These are phyloP conservation scores for Echinochloa phyllopogon DNA, from an alignment of 176 grass and related monocot species.

Conservation along the genomic window DNA sequence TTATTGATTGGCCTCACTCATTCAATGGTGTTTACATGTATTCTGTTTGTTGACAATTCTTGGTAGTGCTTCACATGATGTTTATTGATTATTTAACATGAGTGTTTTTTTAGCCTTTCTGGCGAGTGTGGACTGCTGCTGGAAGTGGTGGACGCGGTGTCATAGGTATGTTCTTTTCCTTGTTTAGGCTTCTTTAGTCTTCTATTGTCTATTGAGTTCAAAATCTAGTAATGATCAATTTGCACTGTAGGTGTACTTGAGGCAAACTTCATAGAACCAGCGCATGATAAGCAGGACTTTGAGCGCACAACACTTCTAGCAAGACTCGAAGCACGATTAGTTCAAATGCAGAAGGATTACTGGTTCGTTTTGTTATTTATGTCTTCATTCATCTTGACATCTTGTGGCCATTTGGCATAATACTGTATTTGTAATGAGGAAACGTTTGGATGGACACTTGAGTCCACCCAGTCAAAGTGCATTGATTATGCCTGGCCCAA, in stretches of 20 bases:
- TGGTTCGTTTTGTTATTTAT: slow-evolving; percentile 62
- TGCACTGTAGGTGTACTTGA: slow-evolving; percentile 81
- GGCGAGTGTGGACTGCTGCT: slow-evolving; percentile 92
- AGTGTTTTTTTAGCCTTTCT: slow-evolving; percentile 81
- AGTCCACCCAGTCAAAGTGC: background rate
- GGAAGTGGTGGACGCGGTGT: slow-evolving; percentile 98
- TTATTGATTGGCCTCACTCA: background rate
- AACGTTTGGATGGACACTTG: background rate
- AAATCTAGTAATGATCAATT: slow-evolving; percentile 29
- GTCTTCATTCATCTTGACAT: slow-evolving; percentile 21
- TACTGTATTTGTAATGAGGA: background rate
- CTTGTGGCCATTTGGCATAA: background rate
- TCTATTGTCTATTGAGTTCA: slow-evolving; percentile 10
- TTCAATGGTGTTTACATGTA: slow-evolving; percentile 1
- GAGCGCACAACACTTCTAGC: slow-evolving; percentile 93
- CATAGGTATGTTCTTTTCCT: slow-evolving; percentile 66
- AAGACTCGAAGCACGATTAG: slow-evolving; percentile 79
- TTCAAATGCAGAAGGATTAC: slow-evolving; percentile 96
- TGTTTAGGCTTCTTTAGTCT: slow-evolving; percentile 19
- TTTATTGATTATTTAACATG: slow-evolving; percentile 13
- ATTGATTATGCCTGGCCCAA: background rate
- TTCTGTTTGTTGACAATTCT: slow-evolving; percentile 12
- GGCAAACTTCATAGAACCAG: slow-evolving; percentile 96
- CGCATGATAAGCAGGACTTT: slow-evolving; percentile 99
- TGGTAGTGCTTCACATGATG: slow-evolving; percentile 2